Evolutionary conservation across 1,284 basidiomycete species (phyloP).

Genomic region (Boletus mariae): DNA sequence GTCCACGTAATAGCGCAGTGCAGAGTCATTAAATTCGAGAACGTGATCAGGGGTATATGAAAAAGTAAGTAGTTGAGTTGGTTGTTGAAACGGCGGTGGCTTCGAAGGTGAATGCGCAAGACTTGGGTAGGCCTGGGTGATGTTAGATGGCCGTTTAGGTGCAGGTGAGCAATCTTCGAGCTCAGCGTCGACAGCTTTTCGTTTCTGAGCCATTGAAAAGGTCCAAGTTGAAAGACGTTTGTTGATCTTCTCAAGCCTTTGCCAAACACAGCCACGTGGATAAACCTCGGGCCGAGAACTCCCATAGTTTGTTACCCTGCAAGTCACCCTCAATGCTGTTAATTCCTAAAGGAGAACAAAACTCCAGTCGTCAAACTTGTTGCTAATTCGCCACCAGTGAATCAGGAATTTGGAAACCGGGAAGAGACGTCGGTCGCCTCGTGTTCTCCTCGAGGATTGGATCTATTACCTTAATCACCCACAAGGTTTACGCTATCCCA

Average conservation of each 20-base stretch:
- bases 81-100: slow-evolving; percentile 55
- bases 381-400: slow-evolving; percentile 3
- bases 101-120: slow-evolving; percentile 25
- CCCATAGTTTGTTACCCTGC: too few relatives aligned
- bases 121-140: slow-evolving; percentile 30
- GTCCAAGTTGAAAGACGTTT: slow-evolving; percentile 6
- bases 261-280: slow-evolving; percentile 24
- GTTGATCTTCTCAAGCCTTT: slow-evolving; percentile 15
- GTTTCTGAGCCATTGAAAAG: slow-evolving; percentile 24
- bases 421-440: slow-evolving; percentile 17
- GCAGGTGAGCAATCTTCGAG: slow-evolving; percentile 8
- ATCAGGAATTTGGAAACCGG: neutral
- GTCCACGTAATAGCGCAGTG: slow-evolving; percentile 64
- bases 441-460: slow-evolving; percentile 25
- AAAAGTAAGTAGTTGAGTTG: slow-evolving; percentile 61
- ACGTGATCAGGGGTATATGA: slow-evolving; percentile 53
- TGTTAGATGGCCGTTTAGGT: slow-evolving; percentile 1
- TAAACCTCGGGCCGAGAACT: neutral
- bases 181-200: slow-evolving; percentile 22
- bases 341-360: neutral
- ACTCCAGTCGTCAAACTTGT: neutral
- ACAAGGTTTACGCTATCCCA: slow-evolving; percentile 16
- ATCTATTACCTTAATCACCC: slow-evolving; percentile 15
- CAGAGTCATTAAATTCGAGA: slow-evolving; percentile 63
- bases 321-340: neutral